Base-by-base conservation (phyloP, 2,329 filamentous ascomycete genomes). In the Tolypocladium guangdongense region DNA sequence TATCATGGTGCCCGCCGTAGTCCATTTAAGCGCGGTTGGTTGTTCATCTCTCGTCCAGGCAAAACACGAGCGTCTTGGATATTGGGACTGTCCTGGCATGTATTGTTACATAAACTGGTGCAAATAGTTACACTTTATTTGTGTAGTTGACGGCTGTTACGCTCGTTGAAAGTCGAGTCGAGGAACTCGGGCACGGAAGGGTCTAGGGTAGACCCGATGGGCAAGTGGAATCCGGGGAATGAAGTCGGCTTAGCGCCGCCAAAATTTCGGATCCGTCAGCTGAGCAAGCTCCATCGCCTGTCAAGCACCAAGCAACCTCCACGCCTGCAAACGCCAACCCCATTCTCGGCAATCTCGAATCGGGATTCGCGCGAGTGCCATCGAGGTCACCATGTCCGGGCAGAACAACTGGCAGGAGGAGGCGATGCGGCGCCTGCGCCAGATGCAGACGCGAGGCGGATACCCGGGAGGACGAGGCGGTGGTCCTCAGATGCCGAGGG, bases 381-480 rank as follows among this genome's bases (percentile, higher is more conserved):
- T 32, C 24, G 16, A 38, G 24, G 20, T 55, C 4, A 58, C 24
- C 51, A 70, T 70, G 68, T 68, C 67, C 55, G 57, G 60, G 43
- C 61, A 63, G 56, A 69, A 70, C 58, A 70, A 71, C 62, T 72
- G 69, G 69, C 69, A 71, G 63, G 74, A 79, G 62, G 75, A 79
- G 62, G 76, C 77, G 56, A 70, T 78, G 66, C 73, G 71, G 56
- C 73, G 72, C 60, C 68, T 80, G 54, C 75, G 76, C 60, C 71
- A 75, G 63, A 74, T 76, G 63, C 74, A 71, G 63, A 59, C 70
- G 52, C 67, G 70, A 63, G 69, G 71, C 54, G 66, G 71, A 52
- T 70, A 72, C 56, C 70, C 71, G 52, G 68, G 71, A 55, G 67
- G 71, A 54, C 73, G 72, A 56, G 68, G 70, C 50, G 71, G 73